phyloP scores from a whole-genome alignment of 2,329 filamentous ascomycete genomes.

The Davidsoniella virescens region DNA sequence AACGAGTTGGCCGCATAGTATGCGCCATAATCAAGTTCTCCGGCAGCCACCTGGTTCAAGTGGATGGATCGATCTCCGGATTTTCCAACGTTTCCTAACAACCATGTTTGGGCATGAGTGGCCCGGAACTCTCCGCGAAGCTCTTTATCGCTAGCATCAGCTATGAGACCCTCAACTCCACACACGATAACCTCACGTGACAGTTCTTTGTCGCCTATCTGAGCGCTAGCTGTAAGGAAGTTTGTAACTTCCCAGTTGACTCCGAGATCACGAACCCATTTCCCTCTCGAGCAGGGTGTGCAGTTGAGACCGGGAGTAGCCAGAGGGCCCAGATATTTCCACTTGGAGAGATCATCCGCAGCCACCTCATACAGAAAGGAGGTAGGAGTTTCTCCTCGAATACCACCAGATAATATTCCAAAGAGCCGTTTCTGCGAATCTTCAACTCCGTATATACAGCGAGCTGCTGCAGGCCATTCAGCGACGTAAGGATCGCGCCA shows the following conservation, averaged over 20 bases:
- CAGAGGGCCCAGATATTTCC: not conserved
- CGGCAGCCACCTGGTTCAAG: not conserved
- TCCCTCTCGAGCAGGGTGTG: not conserved
- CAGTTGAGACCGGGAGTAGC: not conserved
- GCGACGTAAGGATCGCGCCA: slow-evolving; percentile 1
- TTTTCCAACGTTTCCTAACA: not conserved
- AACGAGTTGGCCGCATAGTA: not conserved
- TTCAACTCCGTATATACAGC: not conserved
- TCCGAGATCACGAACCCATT: not conserved
- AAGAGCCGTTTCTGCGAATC: not conserved
- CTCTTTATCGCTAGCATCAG: not conserved
- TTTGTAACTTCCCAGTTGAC: slow-evolving; percentile 6
- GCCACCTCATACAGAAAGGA: not conserved
- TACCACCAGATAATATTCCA: not conserved
- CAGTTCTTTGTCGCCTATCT: not conserved
- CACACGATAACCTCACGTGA: not conserved
- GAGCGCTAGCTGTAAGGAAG: not conserved
- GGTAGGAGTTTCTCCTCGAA: not conserved
- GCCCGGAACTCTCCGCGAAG: not conserved
- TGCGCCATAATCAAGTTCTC: not conserved
- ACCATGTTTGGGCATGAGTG: not conserved
- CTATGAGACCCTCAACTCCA: not conserved
- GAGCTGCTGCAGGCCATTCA: not conserved
- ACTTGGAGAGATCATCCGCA: not conserved
- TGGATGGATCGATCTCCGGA: not conserved